A percentile compares a stretch with the other conserved stretches of the same genome.
Evolutionary conservation across 2,329 filamentous ascomycete species (phyloP).

Genomic region (Ceratocystis cubensis): DNA sequence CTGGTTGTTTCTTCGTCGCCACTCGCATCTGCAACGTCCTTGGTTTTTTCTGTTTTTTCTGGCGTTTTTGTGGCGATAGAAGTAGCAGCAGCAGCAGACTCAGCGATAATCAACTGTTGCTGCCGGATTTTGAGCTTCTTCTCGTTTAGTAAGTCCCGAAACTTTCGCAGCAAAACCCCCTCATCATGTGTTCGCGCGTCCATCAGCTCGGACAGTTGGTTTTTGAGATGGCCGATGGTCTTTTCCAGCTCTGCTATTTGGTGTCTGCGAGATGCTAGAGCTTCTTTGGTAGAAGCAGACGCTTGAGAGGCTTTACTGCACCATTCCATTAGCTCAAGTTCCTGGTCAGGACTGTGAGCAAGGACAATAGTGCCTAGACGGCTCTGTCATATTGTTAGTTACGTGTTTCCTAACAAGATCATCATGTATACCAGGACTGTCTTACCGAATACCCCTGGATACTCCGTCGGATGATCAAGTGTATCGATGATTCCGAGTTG

Average conservation of each 20-base stretch:
- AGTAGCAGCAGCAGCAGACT: neutral
- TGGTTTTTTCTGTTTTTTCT: neutral
- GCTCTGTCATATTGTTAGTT: conserved; percentile 37
- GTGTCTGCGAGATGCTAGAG: conserved; percentile 33
- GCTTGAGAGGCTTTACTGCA: conserved; percentile 45
- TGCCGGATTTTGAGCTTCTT: conserved; percentile 71
- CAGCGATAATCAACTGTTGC: conserved; percentile 39
- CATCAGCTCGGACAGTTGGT: conserved; percentile 53
- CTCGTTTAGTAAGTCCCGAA: conserved; percentile 57
- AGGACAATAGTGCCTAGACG: conserved; percentile 54
- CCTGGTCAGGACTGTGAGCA: conserved; percentile 41
- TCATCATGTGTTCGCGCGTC: conserved; percentile 55
- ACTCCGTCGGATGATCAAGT: conserved; percentile 51
- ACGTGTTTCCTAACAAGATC: neutral
- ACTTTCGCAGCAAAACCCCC: conserved; percentile 53
- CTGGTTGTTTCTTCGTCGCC: neutral
- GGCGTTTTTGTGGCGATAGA: neutral
- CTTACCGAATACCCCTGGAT: conserved; percentile 56
- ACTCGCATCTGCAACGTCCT: neutral
- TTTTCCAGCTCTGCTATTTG: conserved; percentile 38
- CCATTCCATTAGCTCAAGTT: conserved; percentile 58
- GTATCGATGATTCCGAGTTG: conserved; percentile 38
- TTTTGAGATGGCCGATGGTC: conserved; percentile 45
- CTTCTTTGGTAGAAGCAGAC: conserved; percentile 34
- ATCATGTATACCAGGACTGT: conserved; percentile 13